Evolutionary conservation across 352 stramenopile species (phyloP).

Genomic region (Globisporangium heterothallicum): DNA sequence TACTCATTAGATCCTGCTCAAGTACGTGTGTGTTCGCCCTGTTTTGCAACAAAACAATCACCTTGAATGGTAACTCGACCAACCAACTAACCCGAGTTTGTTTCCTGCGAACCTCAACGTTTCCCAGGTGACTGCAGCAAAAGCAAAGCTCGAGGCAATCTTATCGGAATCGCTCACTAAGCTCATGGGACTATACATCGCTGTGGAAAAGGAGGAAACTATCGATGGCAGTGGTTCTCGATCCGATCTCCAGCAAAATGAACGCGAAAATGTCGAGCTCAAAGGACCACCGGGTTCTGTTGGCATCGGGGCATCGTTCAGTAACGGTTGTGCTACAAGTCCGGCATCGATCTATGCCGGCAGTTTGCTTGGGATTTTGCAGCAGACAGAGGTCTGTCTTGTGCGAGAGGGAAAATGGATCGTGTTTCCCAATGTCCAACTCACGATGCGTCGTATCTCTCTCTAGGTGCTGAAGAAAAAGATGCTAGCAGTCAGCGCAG

Average conservation of each 20-base stretch:
- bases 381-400: constrained; percentile 35
- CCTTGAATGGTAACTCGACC: not conserved
- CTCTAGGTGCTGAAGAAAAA: constrained; percentile 32
- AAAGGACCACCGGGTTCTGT: not conserved
- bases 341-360: constrained; percentile 38
- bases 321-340: constrained; percentile 33
- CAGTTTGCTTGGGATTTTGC: constrained; percentile 37
- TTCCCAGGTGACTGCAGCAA: constrained; percentile 22
- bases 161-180: constrained; percentile 19
- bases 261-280: constrained; percentile 2
- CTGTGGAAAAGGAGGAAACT: constrained; percentile 2
- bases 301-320: constrained; percentile 1
- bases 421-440: not conserved
- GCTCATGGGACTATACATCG: constrained; percentile 23
- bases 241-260: constrained; percentile 6
- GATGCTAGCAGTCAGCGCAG: constrained; percentile 28
- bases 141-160: constrained; percentile 28
- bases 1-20: constrained; percentile 39
- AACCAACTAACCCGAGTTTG: not conserved
- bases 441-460: not conserved
- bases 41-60: not conserved
- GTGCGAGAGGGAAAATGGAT: not conserved
- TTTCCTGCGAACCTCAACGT: not conserved
- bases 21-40: constrained; percentile 10
- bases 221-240: not conserved